These are phyloP conservation scores for Gliomastix tumulicola DNA, from an alignment of 2,329 filamentous ascomycete genomes.

Conservation along the genomic window DNA sequence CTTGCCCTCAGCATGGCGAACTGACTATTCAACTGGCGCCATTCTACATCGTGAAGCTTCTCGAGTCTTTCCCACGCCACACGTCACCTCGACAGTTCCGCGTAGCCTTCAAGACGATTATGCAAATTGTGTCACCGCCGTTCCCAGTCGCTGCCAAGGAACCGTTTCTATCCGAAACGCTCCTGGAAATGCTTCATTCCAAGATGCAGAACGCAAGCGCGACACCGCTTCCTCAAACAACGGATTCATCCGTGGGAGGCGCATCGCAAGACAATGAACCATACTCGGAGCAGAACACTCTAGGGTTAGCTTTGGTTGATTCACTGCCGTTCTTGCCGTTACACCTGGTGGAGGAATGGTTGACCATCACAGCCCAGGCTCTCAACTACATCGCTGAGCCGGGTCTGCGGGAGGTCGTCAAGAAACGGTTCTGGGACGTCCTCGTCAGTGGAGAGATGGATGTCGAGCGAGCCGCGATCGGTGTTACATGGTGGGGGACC, in stretches of 20 bases:
- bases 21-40: slow-evolving; percentile 67
- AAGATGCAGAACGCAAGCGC: slow-evolving; percentile 45
- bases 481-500: slow-evolving; percentile 79
- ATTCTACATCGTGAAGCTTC: slow-evolving; percentile 76
- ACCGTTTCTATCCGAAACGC: slow-evolving; percentile 69
- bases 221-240: slow-evolving; percentile 28
- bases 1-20: slow-evolving; percentile 68
- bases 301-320: slow-evolving; percentile 73
- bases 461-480: slow-evolving; percentile 70
- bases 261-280: slow-evolving; percentile 18
- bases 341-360: slow-evolving; percentile 70
- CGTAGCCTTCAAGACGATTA: slow-evolving; percentile 77
- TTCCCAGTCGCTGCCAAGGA: slow-evolving; percentile 66
- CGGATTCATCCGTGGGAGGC: slow-evolving; percentile 24
- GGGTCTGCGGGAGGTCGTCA: slow-evolving; percentile 55
- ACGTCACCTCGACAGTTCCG: slow-evolving; percentile 83
- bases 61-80: slow-evolving; percentile 70
- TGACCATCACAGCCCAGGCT: slow-evolving; percentile 62
- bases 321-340: slow-evolving; percentile 68
- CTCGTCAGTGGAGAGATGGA: slow-evolving; percentile 81
- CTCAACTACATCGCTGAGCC: slow-evolving; percentile 58
- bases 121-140: slow-evolving; percentile 76
- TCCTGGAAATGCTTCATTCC: slow-evolving; percentile 72
- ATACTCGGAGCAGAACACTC: slow-evolving; percentile 71
- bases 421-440: slow-evolving; percentile 71